Evolutionary conservation across 495 filamentous ascomycete genomes (phyloP).

Genomic region (Podospora bellae-mahoneyi): DNA sequence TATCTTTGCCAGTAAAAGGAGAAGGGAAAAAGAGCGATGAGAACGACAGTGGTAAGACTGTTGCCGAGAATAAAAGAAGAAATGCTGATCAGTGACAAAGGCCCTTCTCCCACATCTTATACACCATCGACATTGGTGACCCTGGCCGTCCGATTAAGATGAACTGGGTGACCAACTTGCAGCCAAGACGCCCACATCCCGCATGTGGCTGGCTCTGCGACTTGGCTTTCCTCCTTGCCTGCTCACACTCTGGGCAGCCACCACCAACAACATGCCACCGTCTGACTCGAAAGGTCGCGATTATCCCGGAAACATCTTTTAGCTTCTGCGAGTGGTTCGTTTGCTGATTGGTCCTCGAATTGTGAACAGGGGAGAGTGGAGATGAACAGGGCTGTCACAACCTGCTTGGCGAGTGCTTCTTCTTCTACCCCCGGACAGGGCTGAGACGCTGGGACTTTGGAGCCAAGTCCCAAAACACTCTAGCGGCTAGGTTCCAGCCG

Average conservation of each 20-base stretch:
- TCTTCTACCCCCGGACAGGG: constrained; percentile 3
- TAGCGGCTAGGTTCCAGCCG: not conserved
- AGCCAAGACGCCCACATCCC: constrained; percentile 4
- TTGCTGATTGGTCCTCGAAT: not conserved
- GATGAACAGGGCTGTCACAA: not conserved
- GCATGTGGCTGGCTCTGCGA: constrained; percentile 6
- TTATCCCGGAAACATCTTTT: too few species aligned
- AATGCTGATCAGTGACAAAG: not conserved
- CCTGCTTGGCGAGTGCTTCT: not conserved
- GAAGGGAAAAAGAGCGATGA: not conserved
- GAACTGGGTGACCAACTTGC: not conserved
- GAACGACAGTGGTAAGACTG: not conserved
- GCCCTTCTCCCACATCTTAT: not conserved
- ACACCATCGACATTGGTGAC: not conserved
- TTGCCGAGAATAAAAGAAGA: not conserved
- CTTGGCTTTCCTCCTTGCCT: not conserved
- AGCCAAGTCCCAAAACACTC: not conserved
- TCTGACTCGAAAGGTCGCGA: not conserved
- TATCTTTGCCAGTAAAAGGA: constrained; percentile 1
- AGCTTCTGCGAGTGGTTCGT: not conserved
- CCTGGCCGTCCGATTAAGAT: not conserved
- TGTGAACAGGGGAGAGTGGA: not conserved
- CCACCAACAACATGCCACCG: not conserved
- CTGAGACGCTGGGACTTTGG: constrained; percentile 4
- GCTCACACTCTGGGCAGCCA: not conserved